Base-by-base conservation (phyloP, 2,329 filamentous ascomycete species). In the Aspergillus piperis region DNA sequence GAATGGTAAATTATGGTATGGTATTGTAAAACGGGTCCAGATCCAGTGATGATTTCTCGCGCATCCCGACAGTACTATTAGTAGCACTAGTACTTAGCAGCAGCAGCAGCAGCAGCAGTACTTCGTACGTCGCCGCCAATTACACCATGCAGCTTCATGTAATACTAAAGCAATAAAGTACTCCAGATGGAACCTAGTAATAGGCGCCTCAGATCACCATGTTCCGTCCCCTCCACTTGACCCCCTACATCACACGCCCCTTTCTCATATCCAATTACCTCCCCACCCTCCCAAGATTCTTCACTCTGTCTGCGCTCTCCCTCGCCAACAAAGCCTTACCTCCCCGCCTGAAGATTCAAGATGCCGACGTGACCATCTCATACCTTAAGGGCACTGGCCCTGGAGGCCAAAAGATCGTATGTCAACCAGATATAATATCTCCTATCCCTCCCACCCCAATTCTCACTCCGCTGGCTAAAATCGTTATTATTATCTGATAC, bases 351-450 rank as follows among this genome's bases (percentile, higher is more conserved):
- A 85, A 87, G 11, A 86, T 95, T 19, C 83, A 88, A 11, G 92
- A 96, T 66, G 80, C 83, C 17, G 92, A 97, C 55, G 87, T 98
- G 66, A 87, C 89, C 59, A 91, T 97, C 71, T 84, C 84, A 44
- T 98, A 96, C 78, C 83, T 99, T 62, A 96, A 95, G 74, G 95
- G 95, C 69, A 90, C 87, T 68, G 95, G 95, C 1, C 94, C 95
- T 0, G 95, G 95, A 23, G 95, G 95, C 0, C 95, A 99, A 74
- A 97, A 97, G 75, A 98, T 98, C 79, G 89, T 92, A 77, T 57
- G 80, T 21, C 51, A 17, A 54, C 38, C 23, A 10, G 15, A 11
- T 19, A 36, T 32, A 23, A 23, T 23, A 23, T 23, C 21, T 23
- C 21, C 21, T 23, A 23, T 23, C 23, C 23, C 23, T 6, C 25